These are phyloP conservation scores for Pythium apleroticum DNA, from an alignment of 352 stramenopile genomes.

Conservation along the genomic window DNA sequence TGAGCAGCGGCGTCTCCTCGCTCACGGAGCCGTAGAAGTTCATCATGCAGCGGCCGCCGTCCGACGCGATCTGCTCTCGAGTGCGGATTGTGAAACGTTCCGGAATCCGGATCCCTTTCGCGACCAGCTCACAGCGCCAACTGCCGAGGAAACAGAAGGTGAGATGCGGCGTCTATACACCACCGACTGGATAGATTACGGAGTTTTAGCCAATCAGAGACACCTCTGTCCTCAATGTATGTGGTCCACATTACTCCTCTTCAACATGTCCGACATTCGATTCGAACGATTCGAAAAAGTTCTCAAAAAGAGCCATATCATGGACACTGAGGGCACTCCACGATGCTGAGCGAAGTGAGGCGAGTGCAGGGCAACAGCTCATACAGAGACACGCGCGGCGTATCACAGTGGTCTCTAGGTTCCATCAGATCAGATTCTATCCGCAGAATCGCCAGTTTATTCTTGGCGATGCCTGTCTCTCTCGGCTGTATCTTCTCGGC, in stretches of 20 bases:
- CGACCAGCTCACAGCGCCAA: not conserved
- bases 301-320: not conserved
- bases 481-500: slow-evolving; percentile 2
- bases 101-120: slow-evolving; percentile 1
- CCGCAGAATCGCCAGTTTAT: not conserved
- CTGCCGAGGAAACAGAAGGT: slow-evolving; percentile 1
- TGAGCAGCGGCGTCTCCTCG: slow-evolving; percentile 46
- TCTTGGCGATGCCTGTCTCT: not conserved
- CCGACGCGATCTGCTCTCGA: too few relatives aligned
- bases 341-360: not conserved
- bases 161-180: slow-evolving; percentile 1
- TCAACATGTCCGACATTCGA: not conserved
- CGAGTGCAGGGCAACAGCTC: not conserved
- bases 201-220: slow-evolving; percentile 13
- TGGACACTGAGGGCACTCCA: not conserved
- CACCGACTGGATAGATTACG: not conserved
- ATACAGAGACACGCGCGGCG: not conserved
- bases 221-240: not conserved
- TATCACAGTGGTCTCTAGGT: not conserved
- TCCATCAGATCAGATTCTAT: not conserved
- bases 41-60: too few relatives aligned
- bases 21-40: slow-evolving; percentile 43
- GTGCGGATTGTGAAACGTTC: not conserved
- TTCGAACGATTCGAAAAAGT: not conserved
- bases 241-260: slow-evolving; percentile 8